Percentiles rank a stretch among this genome's conserved stretches.
Conservation (phyloP, 2,329 filamentous ascomycete species). For the Rhynchosporium graminicola region DNA sequence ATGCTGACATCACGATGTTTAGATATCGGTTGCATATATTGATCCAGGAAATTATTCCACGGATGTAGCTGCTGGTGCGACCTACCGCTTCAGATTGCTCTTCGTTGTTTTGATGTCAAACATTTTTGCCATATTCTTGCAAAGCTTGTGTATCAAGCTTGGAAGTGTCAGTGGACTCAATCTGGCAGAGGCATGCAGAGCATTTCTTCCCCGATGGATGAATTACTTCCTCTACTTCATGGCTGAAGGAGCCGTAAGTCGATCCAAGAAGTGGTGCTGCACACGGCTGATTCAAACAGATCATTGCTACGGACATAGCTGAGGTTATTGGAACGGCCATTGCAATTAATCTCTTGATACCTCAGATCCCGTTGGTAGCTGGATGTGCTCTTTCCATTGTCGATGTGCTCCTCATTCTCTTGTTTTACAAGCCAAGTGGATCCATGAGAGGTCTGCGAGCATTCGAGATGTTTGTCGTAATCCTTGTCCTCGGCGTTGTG, state of each 20-base stretch:
- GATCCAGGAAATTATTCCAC: conserved; percentile 57
- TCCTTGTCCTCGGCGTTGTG: conserved; percentile 67
- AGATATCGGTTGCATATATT: conserved; percentile 44
- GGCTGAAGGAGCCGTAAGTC: conserved; percentile 50
- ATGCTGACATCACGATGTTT: conserved; percentile 11
- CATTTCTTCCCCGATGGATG: conserved; percentile 52
- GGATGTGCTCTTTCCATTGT: conserved; percentile 69
- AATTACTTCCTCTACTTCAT: conserved; percentile 55
- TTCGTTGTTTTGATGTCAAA: conserved; percentile 60
- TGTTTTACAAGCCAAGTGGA: conserved; percentile 63
- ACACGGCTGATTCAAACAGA: conserved; percentile 38
- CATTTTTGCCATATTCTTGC: conserved; percentile 59
- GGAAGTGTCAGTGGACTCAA: conserved; percentile 56
- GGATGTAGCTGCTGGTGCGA: conserved; percentile 56
- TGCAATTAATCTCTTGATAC: conserved; percentile 65
- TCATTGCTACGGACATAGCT: conserved; percentile 60
- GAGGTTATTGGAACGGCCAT: conserved; percentile 69
- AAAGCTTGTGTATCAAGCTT: conserved; percentile 57
- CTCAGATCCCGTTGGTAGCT: conserved; percentile 63
- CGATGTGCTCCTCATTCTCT: conserved; percentile 66
- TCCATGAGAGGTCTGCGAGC: conserved; percentile 58
- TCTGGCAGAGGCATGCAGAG: conserved; percentile 53
- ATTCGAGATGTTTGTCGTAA: conserved; percentile 66
- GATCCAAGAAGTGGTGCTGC: background rate
- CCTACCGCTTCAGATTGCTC: conserved; percentile 53